Evolutionary conservation across 202 grass and related monocot species (phyloP).

Genomic region (Zoysia matrella): DNA sequence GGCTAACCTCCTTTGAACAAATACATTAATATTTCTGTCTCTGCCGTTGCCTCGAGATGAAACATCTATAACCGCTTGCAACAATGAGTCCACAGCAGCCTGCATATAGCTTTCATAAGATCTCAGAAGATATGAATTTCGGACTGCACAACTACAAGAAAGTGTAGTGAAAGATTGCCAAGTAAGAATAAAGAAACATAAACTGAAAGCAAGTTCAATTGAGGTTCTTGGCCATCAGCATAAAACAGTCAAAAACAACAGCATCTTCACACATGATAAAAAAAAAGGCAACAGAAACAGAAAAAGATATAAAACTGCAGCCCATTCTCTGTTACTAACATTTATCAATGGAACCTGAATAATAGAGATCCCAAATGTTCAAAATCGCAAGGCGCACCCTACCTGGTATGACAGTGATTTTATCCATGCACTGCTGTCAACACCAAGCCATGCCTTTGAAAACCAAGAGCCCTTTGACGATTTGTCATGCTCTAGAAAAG

Average conservation of each 20-base stretch:
- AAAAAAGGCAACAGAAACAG: neutral
- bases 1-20: conserved; percentile 81
- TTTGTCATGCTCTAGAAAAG: conserved; percentile 69
- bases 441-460: conserved; percentile 78
- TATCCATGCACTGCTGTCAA: conserved; percentile 90
- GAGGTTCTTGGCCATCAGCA: too few species aligned
- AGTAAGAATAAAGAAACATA: conserved; percentile 33
- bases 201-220: conserved; percentile 24
- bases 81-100: conserved; percentile 85
- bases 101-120: conserved; percentile 58
- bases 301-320: conserved; percentile 26
- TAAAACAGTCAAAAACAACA: too few species aligned
- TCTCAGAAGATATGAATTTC: conserved; percentile 31
- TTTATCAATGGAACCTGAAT: conserved; percentile 1
- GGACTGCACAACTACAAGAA: conserved; percentile 17
- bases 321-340: neutral
- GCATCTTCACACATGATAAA: neutral
- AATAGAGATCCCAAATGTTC: neutral
- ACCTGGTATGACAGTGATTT: conserved; percentile 93
- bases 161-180: conserved; percentile 32
- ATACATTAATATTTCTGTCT: conserved; percentile 93
- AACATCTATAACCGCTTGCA: conserved; percentile 94
- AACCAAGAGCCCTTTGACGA: conserved; percentile 73
- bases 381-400: neutral
- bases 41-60: conserved; percentile 79